Base-by-base conservation (phyloP, 2,329 filamentous ascomycete species). In the Onygenales sp. region DNA sequence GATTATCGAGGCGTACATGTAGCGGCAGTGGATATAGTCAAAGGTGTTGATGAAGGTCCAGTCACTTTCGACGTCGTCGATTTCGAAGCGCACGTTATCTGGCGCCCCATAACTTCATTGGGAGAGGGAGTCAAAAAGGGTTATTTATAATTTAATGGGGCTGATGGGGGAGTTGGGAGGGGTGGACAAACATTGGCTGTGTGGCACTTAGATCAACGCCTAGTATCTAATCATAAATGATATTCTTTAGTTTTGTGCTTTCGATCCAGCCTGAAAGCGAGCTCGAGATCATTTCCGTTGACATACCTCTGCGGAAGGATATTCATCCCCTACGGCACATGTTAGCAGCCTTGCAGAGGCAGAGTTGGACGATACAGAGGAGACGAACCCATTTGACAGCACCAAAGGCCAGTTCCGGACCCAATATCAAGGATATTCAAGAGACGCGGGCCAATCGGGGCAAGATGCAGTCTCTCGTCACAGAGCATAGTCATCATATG, bases 41-140 rank as follows among this genome's bases (percentile, higher is more conserved):
- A 79, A 82, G n/a, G 62, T 62, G 50, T 76, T 68, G 3, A 70
- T 65, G 44, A 77, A 79, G 34, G 74, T 64, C 83, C 82, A 85
- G 7, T 78, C 72, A 44, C 77, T 72, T 58, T 84, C 82, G 52
- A 77, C 75, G 61, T 85, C 81, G 59, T 85, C 82, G 11, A 85
- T 74, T 55, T 82, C 71, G 67, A 84, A 84, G 6, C 70, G 73
- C 14, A 80, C 73, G 60, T 84, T 84, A 6, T 78, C 74, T 17
- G 80, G 82, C 13, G 84, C 72, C 58, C 74, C 73, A n/a, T 33
- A 4, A 36, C 46, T 49, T 40, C 46, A 49, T n/a, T 36, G 39
- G 21, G 21, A 21, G 33, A 10, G 11, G 34, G 33, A 31, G 13
- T 31, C 39, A 39, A 39, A 17, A 42, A 42, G n/a, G 21, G 62